Percentiles rank a stretch among this genome's conserved stretches.
phyloP scores from a whole-genome alignment of 345 rosid species.

The Mercurialis annua region DNA sequence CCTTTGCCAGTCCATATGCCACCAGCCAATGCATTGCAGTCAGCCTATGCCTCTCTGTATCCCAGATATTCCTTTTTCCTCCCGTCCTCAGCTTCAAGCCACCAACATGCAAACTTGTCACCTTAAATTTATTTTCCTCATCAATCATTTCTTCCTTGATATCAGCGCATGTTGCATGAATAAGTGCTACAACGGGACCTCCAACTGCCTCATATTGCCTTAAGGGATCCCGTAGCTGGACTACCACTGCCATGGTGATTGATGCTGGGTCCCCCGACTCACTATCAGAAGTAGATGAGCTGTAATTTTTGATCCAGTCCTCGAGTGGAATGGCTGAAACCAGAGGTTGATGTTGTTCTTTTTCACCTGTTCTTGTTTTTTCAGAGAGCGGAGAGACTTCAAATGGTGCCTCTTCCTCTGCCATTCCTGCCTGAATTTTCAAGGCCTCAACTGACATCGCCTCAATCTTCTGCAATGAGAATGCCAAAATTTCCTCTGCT shows the following conservation, averaged over 20 bases:
- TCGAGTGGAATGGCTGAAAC: constrained; percentile 59
- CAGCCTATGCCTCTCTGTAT: constrained; percentile 65
- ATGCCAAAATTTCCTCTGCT: constrained; percentile 66
- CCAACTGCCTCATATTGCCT: constrained; percentile 90
- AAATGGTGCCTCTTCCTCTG: constrained; percentile 80
- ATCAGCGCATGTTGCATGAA: constrained; percentile 43
- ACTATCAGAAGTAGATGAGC: constrained; percentile 20
- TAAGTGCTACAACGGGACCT: constrained; percentile 55
- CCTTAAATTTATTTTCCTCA: constrained; percentile 54
- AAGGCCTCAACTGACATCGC: constrained; percentile 74
- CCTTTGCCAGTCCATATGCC: constrained; percentile 64
- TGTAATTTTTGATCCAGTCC: constrained; percentile 48
- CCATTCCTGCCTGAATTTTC: constrained; percentile 80
- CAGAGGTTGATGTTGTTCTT: constrained; percentile 42
- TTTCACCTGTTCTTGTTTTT: constrained; percentile 26
- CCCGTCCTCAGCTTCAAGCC: constrained; percentile 44
- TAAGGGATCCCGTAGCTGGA: constrained; percentile 80
- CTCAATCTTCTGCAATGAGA: constrained; percentile 77
- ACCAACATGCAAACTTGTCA: constrained; percentile 64
- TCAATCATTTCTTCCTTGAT: constrained; percentile 33
- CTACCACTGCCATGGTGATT: constrained; percentile 44
- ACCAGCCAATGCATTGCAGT: constrained; percentile 91
- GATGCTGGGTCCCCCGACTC: constrained; percentile 30
- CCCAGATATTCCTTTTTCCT: constrained; percentile 51
- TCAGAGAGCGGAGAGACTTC: constrained; percentile 50